These are phyloP conservation scores for Alloteropsis angusta DNA, from an alignment of 202 grass and related monocot species.

Conservation along the genomic window DNA sequence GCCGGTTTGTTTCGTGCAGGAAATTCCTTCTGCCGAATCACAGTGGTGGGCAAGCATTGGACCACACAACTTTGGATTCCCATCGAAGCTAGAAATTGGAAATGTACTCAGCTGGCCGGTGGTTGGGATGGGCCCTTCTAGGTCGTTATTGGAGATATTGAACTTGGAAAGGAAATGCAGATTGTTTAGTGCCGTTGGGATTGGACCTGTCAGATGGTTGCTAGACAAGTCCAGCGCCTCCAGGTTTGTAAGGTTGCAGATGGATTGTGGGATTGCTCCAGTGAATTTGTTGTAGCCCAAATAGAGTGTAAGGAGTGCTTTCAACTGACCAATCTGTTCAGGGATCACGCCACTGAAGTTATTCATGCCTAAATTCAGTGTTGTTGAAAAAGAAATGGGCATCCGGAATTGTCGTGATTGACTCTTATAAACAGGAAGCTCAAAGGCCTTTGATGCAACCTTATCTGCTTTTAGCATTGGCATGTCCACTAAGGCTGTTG, in stretches of 20 bases:
- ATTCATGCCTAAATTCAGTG: slow-evolving; percentile 24
- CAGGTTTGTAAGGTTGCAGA: slow-evolving; percentile 29
- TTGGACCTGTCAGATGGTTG: slow-evolving; percentile 14
- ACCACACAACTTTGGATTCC: slow-evolving; percentile 16
- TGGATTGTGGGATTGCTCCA: slow-evolving; percentile 21
- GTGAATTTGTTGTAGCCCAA: slow-evolving; percentile 27
- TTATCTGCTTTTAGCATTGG: slow-evolving; percentile 18
- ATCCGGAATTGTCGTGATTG: neutral
- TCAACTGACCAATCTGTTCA: slow-evolving; percentile 30
- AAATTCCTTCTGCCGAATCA: neutral
- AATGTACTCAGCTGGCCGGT: neutral
- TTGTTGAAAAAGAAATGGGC: neutral
- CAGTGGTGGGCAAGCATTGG: slow-evolving; percentile 4
- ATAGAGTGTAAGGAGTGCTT: neutral
- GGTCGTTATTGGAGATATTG: slow-evolving; percentile 12
- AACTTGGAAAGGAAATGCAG: slow-evolving; percentile 22
- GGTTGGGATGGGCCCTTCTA: slow-evolving; percentile 7
- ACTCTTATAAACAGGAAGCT: slow-evolving; percentile 23
- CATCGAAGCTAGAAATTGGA: slow-evolving; percentile 6
- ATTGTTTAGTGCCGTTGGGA: neutral
- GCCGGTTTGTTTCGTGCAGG: neutral
- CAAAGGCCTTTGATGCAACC: neutral
- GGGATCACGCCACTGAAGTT: slow-evolving; percentile 30
- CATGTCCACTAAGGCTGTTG: neutral
- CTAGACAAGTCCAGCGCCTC: slow-evolving; percentile 28